Evolutionary conservation across 2,329 filamentous ascomycete genomes (phyloP).

Genomic region (Juglanconis oblonga): DNA sequence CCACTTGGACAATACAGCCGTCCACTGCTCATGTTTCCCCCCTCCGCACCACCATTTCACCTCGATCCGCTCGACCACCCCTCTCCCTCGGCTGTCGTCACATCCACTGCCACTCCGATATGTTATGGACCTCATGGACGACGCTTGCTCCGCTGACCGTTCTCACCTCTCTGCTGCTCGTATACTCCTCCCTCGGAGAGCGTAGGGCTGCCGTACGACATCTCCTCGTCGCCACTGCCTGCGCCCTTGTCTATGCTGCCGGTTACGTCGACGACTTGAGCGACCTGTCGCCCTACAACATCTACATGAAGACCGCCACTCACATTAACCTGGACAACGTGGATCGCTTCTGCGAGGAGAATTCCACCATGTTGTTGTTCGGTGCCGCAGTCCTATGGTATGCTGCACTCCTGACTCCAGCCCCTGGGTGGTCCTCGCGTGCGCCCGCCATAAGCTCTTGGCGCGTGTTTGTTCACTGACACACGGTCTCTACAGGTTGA

Average conservation of each 20-base stretch:
- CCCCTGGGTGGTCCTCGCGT: not conserved
- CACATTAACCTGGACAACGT: conserved; percentile 45
- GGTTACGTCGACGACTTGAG: conserved; percentile 38
- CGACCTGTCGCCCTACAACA: conserved; percentile 32
- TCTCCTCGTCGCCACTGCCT: conserved; percentile 38
- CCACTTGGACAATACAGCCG: not conserved
- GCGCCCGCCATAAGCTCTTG: not conserved
- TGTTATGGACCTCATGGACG: conserved; percentile 50
- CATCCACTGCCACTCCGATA: conserved; percentile 37
- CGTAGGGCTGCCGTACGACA: conserved; percentile 41
- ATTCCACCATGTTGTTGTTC: conserved; percentile 55
- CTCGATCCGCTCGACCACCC: conserved; percentile 16
- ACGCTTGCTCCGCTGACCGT: conserved; percentile 42
- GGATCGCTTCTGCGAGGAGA: conserved; percentile 44
- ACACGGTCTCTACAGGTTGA: conserved; percentile 57
- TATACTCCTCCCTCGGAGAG: conserved; percentile 41
- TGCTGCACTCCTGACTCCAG: conserved; percentile 21
- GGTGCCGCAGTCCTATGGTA: conserved; percentile 54
- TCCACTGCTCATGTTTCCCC: conserved; percentile 3
- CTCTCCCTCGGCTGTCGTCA: conserved; percentile 25
- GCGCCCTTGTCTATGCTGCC: conserved; percentile 39
- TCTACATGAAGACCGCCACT: conserved; percentile 35
- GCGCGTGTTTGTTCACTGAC: conserved; percentile 11
- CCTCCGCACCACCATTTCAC: conserved; percentile 17
- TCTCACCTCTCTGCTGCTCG: conserved; percentile 39